These are phyloP conservation scores for Lactarius sp. DNA, from an alignment of 768 basidiomycete species.

Conservation along the genomic window DNA sequence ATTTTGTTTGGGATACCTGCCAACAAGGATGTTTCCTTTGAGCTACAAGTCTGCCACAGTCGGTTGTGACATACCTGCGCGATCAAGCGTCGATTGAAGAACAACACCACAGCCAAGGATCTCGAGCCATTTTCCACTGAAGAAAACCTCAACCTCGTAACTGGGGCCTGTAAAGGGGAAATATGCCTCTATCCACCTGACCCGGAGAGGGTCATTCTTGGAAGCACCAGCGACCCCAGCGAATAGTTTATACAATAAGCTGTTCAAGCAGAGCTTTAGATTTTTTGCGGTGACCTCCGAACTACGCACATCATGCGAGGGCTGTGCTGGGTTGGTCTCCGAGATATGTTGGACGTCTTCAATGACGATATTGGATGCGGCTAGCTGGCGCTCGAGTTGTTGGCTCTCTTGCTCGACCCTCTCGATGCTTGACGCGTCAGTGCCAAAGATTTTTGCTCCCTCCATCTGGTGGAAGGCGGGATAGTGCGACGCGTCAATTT, in stretches of 20 bases:
- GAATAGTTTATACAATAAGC: conserved; percentile 78
- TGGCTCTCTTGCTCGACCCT: conserved; percentile 70
- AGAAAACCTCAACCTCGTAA: conserved; percentile 97
- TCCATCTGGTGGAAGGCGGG: conserved; percentile 99
- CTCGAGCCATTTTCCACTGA: conserved; percentile 94
- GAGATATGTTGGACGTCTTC: conserved; percentile 78
- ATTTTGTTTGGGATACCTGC: conserved; percentile 75
- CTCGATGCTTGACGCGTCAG: conserved; percentile 50
- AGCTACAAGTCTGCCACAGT: neutral
- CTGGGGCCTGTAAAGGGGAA: conserved; percentile 98
- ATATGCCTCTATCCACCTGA: conserved; percentile 96
- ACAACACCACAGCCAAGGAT: conserved; percentile 93
- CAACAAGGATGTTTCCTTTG: neutral
- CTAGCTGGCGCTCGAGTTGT: conserved; percentile 53
- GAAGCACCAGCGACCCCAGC: conserved; percentile 49
- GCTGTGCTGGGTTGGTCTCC: conserved; percentile 74
- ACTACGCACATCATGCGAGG: conserved; percentile 65
- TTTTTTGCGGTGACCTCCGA: conserved; percentile 76
- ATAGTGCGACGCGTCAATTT: conserved; percentile 95
- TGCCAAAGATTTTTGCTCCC: conserved; percentile 77
- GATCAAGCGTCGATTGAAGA: conserved; percentile 80
- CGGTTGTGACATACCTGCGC: conserved; percentile 58
- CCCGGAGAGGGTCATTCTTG: conserved; percentile 66
- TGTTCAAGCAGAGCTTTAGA: conserved; percentile 85
- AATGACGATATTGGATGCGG: conserved; percentile 72